Percentiles rank a stretch among this genome's conserved stretches.
phyloP scores from a whole-genome alignment of 2,329 filamentous ascomycete species.

The Onygenales sp. region DNA sequence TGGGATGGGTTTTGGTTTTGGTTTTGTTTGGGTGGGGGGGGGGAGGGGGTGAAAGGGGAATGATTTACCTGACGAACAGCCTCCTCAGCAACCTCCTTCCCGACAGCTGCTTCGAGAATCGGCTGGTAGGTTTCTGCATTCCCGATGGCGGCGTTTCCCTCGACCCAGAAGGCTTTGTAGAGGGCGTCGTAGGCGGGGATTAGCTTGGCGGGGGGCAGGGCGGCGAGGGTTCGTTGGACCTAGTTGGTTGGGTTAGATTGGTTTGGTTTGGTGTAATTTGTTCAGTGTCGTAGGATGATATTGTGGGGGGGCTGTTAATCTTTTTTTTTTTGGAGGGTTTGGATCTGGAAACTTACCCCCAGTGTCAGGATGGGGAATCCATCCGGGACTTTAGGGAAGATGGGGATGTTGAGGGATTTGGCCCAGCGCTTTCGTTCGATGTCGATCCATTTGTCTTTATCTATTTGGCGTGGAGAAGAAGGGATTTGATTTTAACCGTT shows the following conservation, averaged over 20 bases:
- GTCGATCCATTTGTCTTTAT: slow-evolving; percentile 51
- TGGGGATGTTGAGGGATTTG: slow-evolving; percentile 45
- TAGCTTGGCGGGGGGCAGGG: slow-evolving; percentile 35
- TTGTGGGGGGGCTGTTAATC: not conserved
- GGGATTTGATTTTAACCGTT: not conserved
- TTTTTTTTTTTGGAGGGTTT: not conserved
- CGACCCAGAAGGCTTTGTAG: slow-evolving; percentile 44
- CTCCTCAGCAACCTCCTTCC: slow-evolving; percentile 32
- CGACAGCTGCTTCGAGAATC: slow-evolving; percentile 38
- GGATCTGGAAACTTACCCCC: slow-evolving; percentile 2
- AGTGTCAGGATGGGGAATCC: slow-evolving; percentile 44
- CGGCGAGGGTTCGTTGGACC: slow-evolving; percentile 44
- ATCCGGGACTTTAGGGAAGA: slow-evolving; percentile 34
- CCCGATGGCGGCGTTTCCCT: slow-evolving; percentile 34
- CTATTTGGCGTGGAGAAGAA: slow-evolving; percentile 21
- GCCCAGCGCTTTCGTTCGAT: slow-evolving; percentile 47
- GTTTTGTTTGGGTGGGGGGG: too few relatives aligned
- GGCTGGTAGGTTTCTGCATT: slow-evolving; percentile 36
- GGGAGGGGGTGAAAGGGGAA: too few relatives aligned
- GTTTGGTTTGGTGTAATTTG: not conserved
- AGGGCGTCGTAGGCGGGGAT: slow-evolving; percentile 35
- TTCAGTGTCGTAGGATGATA: not conserved
- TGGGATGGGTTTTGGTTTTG: too few relatives aligned
- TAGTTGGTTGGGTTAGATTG: not conserved
- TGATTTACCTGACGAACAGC: slow-evolving; percentile 31